These are phyloP conservation scores for Rhinocladiella similis DNA, from an alignment of 2,329 filamentous ascomycete genomes.

Conservation along the genomic window DNA sequence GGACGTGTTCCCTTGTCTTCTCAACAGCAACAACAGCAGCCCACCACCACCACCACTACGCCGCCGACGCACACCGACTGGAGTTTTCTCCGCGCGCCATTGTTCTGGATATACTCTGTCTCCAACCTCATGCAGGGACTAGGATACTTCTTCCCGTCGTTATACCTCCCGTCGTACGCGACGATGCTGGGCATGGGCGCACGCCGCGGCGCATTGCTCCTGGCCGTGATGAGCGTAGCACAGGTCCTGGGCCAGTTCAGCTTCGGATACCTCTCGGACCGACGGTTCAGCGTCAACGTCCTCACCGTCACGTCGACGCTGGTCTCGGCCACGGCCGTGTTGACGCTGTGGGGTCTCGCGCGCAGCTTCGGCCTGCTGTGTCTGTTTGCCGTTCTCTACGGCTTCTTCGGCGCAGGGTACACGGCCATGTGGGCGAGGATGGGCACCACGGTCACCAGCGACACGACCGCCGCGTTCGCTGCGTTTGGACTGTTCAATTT, in stretches of 20 bases:
- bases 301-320: slow-evolving; percentile 44
- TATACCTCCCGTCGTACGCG: slow-evolving; percentile 43
- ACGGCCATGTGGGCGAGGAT: slow-evolving; percentile 48
- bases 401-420: slow-evolving; percentile 47
- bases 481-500: slow-evolving; percentile 26
- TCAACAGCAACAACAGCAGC: too few species aligned
- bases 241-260: slow-evolving; percentile 24
- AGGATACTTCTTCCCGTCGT: slow-evolving; percentile 40
- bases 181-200: slow-evolving; percentile 14
- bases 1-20: slow-evolving; percentile 21
- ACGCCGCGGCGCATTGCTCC: slow-evolving; percentile 20
- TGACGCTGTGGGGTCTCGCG: slow-evolving; percentile 51
- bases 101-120: slow-evolving; percentile 50
- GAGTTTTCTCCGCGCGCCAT: slow-evolving; percentile 37
- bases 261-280: slow-evolving; percentile 42
- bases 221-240: slow-evolving; percentile 25
- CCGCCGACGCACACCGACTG: slow-evolving; percentile 36
- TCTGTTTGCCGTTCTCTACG: slow-evolving; percentile 46
- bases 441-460: slow-evolving; percentile 15
- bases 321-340: slow-evolving; percentile 42
- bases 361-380: slow-evolving; percentile 42
- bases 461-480: slow-evolving; percentile 18
- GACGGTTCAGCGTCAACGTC: slow-evolving; percentile 39
- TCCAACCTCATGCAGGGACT: slow-evolving; percentile 41
- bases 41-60: slow-evolving; percentile 30